Percentiles rank a stretch among this genome's conserved stretches.
phyloP scores from a whole-genome alignment of 1,284 basidiomycete species.

The Flammula alnicola region DNA sequence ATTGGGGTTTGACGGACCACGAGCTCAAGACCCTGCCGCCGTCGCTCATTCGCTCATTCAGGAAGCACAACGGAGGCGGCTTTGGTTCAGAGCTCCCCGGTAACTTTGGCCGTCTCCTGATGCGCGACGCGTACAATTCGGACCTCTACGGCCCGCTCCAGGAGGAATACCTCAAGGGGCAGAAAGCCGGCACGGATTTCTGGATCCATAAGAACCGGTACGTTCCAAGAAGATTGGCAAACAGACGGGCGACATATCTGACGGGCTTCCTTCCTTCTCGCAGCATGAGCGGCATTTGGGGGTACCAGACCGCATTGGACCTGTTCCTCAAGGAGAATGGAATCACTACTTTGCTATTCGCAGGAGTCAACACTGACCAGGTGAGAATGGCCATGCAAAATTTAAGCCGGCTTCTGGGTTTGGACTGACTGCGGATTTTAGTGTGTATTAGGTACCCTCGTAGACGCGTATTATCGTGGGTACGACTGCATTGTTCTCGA shows the following conservation, averaged over 20 bases:
- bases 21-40: conserved; percentile 68
- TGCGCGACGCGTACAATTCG: conserved; percentile 59
- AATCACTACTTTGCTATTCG: conserved; percentile 63
- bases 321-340: conserved; percentile 66
- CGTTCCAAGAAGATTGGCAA: conserved; percentile 10
- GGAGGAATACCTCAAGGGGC: conserved; percentile 55
- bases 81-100: conserved; percentile 62
- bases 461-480: conserved; percentile 66
- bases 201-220: conserved; percentile 78
- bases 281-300: conserved; percentile 74
- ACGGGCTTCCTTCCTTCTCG: not conserved
- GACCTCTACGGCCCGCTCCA: conserved; percentile 65
- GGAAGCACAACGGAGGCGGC: conserved; percentile 53
- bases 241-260: not conserved
- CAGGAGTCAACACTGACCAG: conserved; percentile 73
- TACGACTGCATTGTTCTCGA: conserved; percentile 64
- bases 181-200: conserved; percentile 59
- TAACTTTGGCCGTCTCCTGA: conserved; percentile 61
- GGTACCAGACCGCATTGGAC: conserved; percentile 61
- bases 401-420: not conserved
- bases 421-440: conserved; percentile 25
- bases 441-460: conserved; percentile 70
- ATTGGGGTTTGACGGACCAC: conserved; percentile 70
- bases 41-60: conserved; percentile 54
- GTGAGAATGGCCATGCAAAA: conserved; percentile 32